Evolutionary conservation across 106 monocot species (phyloP).

Genomic region (Iris macrosiphon): DNA sequence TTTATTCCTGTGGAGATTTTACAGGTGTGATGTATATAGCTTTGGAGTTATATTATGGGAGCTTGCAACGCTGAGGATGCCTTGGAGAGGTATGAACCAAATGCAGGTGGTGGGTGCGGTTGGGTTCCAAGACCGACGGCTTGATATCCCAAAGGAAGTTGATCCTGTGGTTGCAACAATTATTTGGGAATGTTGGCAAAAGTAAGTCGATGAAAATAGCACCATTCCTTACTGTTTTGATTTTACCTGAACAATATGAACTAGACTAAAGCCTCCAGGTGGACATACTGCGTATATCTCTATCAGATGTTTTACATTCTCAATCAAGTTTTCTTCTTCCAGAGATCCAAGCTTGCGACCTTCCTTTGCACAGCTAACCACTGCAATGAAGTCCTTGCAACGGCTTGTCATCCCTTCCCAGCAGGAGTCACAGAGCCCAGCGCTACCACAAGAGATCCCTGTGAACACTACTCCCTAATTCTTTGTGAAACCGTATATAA

Average conservation of each 20-base stretch:
- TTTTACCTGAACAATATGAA: too few species aligned
- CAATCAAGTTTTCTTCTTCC: too few species aligned
- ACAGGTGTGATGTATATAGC: slow-evolving; percentile 92
- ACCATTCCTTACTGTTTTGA: too few species aligned
- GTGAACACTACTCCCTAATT: slow-evolving; percentile 53
- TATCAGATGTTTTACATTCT: too few species aligned
- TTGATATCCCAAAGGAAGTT: slow-evolving; percentile 87
- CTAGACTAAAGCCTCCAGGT: too few species aligned
- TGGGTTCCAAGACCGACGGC: slow-evolving; percentile 80
- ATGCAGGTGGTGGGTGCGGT: slow-evolving; percentile 97
- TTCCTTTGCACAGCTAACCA: slow-evolving; percentile 64
- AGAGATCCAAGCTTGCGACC: slow-evolving; percentile 83
- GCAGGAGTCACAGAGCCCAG: slow-evolving; percentile 37
- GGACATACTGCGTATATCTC: too few species aligned
- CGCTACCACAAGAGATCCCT: slow-evolving; percentile 41
- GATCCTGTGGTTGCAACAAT: slow-evolving; percentile 71
- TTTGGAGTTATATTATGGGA: slow-evolving; percentile 96
- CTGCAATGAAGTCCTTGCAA: slow-evolving; percentile 57
- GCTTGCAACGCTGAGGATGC: slow-evolving; percentile 78
- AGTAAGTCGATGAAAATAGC: too few species aligned
- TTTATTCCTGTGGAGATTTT: too few species aligned
- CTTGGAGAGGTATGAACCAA: slow-evolving; percentile 92
- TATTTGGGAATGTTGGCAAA: slow-evolving; percentile 84
- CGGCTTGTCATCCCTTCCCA: slow-evolving; percentile 48
- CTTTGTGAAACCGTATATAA: too few species aligned